Base-by-base conservation (phyloP, 2,329 filamentous ascomycete species). In the Aspergillus pseudoterreus region DNA sequence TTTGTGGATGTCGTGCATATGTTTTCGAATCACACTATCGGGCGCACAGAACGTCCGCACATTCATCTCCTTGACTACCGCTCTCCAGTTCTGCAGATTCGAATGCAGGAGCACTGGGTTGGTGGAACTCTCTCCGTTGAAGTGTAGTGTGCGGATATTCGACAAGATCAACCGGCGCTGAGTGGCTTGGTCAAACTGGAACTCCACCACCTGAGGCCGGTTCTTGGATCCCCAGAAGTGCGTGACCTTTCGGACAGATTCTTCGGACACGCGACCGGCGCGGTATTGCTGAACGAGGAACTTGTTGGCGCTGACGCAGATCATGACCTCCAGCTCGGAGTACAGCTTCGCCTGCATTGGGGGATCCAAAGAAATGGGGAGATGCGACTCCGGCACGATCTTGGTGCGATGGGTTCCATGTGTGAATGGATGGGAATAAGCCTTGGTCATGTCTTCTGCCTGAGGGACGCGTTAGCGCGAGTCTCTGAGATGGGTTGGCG, bases 181-280 rank as follows among this genome's bases (percentile, higher is more conserved):
- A 8, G 76, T 80, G 17, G 63, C 62, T 60, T 79, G 75, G 59
- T 81, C 78, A 57, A 78, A 81, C 55, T 75, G 73, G 59, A 81
- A 81, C 52, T 80, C 75, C 8, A 73, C 66, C 19, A 81, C 77
- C 38, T 71, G 68, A 14, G 75, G 73, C 10, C 77, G 66, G 45
- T 78, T 77, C 51, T 76, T 77, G 1, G 69, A 67, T 30, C 63
- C 66, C 78, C 78, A 78, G 53, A 61, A 65, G 27, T 64, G 63
- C 42, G 61, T 67, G 35, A 74, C 52, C 47, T 69, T 72, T 19
- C 60, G 61, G 49, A 78, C 64, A 4, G 72, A 74, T 14, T 72
- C 69, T 5, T 60, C 55, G 1, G 67, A 68, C 39, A 78, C 63
- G 24, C 70, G 70, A 4, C 68, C 66, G 17, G 68, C 60, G 30